Base-by-base conservation (phyloP, 257 asterid species). In the Nicotiana otophora region DNA sequence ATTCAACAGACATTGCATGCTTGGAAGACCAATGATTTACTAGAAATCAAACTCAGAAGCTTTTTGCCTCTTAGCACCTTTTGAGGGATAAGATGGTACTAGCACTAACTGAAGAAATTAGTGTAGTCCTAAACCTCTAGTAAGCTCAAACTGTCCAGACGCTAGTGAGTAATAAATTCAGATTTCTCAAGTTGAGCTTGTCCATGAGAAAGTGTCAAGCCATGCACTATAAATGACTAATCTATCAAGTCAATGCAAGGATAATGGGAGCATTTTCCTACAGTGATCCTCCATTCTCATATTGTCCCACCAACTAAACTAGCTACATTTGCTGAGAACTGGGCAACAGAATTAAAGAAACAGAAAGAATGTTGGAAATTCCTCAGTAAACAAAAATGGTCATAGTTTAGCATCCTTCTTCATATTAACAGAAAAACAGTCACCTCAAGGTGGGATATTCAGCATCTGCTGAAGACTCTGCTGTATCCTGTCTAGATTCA, bases 391-490 rank as follows among this genome's bases (percentile, higher is more conserved):
- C 80, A 74, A 17, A 74, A 74, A 48, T 14, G 9, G 34, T 23
- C 63, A 48, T 48, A 51, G 58, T 53, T 53, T 53, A 53, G 14
- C 19, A 11, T 53, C 58, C 16, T 53, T 53, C 58, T 53, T 53
- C 60, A 33, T 15, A 36, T 12, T 14, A 30, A 5, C 12, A 68
- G 54, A 66, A 14, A 16, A 83, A 82, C 74, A 74, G 78, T 84
- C 82, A 96, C 99, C 96, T 96, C 90, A 96, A 86, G 82, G 98
- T 88, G 78, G 99, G 99, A 90, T 89, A 92, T 81, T 96, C 98
- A 69, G 98, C 96, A 91, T 91, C 99, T 26, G 96, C 94, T 82
- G 99, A 92, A 83, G 99, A 85, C 89, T 93, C 97, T 19, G 94
- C 91, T 81, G 87, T 93, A 80, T 92, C 92, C 17, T 85, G 87